Base-by-base conservation (phyloP, 371 early-diverging fungal genomes). In the Mucor indicus region DNA sequence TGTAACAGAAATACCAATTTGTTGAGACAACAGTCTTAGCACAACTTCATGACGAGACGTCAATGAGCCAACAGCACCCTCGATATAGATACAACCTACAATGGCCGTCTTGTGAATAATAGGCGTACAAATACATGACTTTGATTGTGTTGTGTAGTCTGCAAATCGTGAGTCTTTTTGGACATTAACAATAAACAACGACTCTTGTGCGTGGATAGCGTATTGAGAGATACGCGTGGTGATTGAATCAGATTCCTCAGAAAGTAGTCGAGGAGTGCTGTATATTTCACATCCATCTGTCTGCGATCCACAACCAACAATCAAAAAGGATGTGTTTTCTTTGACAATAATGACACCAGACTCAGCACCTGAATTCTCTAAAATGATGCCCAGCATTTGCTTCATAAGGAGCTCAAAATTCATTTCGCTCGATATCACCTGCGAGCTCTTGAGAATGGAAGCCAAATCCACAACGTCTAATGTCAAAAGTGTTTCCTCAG, bases 71-170 rank as follows among this genome's bases (percentile, higher is more conserved):
- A 69, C 57, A 1, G 72, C 73, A 10, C 66, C 68, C 48, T 82
- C 80, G 60, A 82, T 82, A 53, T 77, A 82, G 29, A 82, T 64
- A 4, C 78, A 77, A 1, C 83, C 83, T 1, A 82, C 79, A 35
- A 82, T 53, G 4, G 69, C 64, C 1, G 70, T 50, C 38, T 80
- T 82, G 53, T 82, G 79, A 5, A 75, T 53, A 32, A 82, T 80
- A 1, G 80, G 83, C 6, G 76, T 67, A 47, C 80, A 82, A 9
- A 82, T 71, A 20, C 77, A 77, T 1, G 79, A 75, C 46, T 71
- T 72, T 23, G 72, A 48, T 20, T 35, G 30, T 6, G 57, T 60
- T 1, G 48, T 56, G 27, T 56, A 60, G 32, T 69, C 72, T 4
- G 68, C 64, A 16, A 76, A 76, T 1, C 71, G 61, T 8, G 68